A percentile compares a stretch with the other conserved stretches of the same genome.
Conservation (phyloP, 176 grass and related monocot genomes). For the Triticum timopheevii region DNA sequence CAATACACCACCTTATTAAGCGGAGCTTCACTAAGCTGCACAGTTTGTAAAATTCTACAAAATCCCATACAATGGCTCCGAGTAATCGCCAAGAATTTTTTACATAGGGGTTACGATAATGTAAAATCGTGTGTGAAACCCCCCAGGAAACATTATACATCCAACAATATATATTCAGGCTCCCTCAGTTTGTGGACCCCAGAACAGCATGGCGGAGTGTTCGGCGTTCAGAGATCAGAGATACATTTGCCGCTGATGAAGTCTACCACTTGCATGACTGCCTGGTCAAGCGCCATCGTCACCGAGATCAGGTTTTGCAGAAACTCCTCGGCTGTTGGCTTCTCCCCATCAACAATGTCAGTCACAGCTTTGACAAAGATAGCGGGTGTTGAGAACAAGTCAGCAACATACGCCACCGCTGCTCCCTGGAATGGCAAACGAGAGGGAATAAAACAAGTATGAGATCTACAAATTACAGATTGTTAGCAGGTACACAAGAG, state of each 20-base stretch:
- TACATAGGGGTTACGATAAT: slow-evolving; percentile 21
- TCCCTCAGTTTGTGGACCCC: background rate
- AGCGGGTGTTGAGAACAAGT: slow-evolving; percentile 67
- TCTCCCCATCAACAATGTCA: slow-evolving; percentile 84
- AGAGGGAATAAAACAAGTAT: background rate
- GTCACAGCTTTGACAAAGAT: slow-evolving; percentile 91
- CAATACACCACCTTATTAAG: slow-evolving; percentile 13
- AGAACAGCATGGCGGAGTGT: background rate
- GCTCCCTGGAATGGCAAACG: slow-evolving; percentile 60
- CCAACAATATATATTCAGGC: background rate
- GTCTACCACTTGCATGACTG: slow-evolving; percentile 51
- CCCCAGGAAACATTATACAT: background rate
- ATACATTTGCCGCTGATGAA: slow-evolving; percentile 69
- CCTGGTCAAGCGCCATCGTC: slow-evolving; percentile 54
- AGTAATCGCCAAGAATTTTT: slow-evolving; percentile 30
- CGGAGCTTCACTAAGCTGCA: background rate
- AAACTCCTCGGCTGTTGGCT: slow-evolving; percentile 84
- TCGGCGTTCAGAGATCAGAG: slow-evolving; percentile 55
- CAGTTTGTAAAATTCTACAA: slow-evolving; percentile 8
- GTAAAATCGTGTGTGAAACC: background rate
- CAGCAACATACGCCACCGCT: slow-evolving; percentile 78
- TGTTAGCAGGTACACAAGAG: background rate
- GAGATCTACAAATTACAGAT: background rate
- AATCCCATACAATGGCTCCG: background rate
- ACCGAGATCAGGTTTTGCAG: slow-evolving; percentile 69